Conservation (phyloP, 306 rosid genomes). For the Cucurbita moschata region DNA sequence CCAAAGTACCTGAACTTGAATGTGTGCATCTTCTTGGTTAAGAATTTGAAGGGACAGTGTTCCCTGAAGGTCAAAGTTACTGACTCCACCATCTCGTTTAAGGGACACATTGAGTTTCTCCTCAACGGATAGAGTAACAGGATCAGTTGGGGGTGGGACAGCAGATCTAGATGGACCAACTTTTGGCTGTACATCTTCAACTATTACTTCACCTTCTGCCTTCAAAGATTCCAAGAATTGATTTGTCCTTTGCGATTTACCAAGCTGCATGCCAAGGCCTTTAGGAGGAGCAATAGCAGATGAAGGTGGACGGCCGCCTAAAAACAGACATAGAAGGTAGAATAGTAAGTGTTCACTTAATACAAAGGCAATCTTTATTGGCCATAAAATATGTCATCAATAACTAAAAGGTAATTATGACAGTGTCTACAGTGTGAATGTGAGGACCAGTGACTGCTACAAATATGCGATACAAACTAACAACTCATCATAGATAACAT, state of each 20-base stretch:
- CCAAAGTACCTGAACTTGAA: conserved; percentile 81
- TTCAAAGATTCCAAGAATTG: conserved; percentile 86
- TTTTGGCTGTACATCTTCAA: conserved; percentile 66
- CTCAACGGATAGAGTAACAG: conserved; percentile 76
- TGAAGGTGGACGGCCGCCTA: conserved; percentile 78
- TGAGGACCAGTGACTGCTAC: neutral
- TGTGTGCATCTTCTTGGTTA: conserved; percentile 73
- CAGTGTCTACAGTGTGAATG: neutral
- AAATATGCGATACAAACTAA: neutral
- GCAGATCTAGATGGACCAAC: conserved; percentile 44
- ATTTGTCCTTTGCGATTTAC: conserved; percentile 80
- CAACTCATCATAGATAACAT: neutral
- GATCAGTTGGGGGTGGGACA: conserved; percentile 77
- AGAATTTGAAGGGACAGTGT: conserved; percentile 83
- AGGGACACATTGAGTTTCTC: conserved; percentile 82
- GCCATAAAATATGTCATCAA: neutral
- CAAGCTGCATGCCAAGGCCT: conserved; percentile 96
- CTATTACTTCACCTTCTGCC: conserved; percentile 92
- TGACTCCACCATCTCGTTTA: conserved; percentile 88
- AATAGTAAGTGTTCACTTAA: conserved; percentile 1
- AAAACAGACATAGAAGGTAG: conserved; percentile 7
- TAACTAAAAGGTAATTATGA: neutral
- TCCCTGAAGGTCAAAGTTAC: conserved; percentile 92
- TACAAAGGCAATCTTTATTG: neutral
- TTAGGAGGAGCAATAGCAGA: conserved; percentile 95